Evolutionary conservation across 345 rosid genomes (phyloP).

Genomic region (Salix brachista): DNA sequence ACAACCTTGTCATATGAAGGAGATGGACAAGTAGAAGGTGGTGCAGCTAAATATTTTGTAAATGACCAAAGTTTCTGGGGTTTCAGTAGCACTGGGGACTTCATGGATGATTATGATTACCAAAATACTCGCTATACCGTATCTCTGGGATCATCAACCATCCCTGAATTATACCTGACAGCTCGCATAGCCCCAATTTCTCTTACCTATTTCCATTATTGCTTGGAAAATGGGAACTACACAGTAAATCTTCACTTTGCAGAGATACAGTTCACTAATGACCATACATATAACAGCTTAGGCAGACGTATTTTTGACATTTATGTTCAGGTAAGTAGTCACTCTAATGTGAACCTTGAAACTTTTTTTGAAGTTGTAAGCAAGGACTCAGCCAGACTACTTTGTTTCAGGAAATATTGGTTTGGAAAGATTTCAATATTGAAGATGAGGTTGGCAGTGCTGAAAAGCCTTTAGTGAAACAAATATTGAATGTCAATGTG

Average conservation of each 20-base stretch:
- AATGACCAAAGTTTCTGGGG: conserved; percentile 47
- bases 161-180: conserved; percentile 40
- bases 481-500: conserved; percentile 16
- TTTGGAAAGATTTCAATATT: conserved; percentile 20
- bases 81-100: conserved; percentile 68
- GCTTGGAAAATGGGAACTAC: conserved; percentile 57
- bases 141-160: conserved; percentile 24
- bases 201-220: conserved; percentile 65
- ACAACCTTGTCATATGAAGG: conserved; percentile 40
- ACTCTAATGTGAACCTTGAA: background rate
- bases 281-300: conserved; percentile 39
- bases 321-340: conserved; percentile 50
- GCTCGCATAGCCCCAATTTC: conserved; percentile 56
- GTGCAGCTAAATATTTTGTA: conserved; percentile 45
- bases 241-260: conserved; percentile 50
- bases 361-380: background rate
- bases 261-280: conserved; percentile 53
- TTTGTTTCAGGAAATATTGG: conserved; percentile 19
- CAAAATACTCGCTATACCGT: conserved; percentile 32
- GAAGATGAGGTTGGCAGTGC: conserved; percentile 17
- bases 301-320: conserved; percentile 61
- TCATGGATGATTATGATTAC: conserved; percentile 53
- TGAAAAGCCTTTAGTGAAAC: conserved; percentile 12
- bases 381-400: background rate
- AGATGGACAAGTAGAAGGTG: conserved; percentile 47